A percentile compares a stretch with the other conserved stretches of the same genome.
Conservation (phyloP, 2,329 filamentous ascomycete genomes). For the Rhexocercosporidium sp. region DNA sequence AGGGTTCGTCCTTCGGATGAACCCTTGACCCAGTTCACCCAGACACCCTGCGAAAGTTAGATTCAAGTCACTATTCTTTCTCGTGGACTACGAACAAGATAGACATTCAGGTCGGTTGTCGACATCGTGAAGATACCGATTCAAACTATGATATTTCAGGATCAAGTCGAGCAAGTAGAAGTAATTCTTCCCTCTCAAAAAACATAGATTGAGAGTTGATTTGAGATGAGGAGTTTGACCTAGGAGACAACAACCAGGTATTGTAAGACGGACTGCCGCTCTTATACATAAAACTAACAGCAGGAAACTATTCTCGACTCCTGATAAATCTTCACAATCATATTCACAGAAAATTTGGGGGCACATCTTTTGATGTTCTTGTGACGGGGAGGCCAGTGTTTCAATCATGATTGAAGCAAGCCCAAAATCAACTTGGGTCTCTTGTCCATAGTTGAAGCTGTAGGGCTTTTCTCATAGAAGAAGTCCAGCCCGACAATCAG, state of each 20-base stretch:
- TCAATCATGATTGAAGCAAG: not conserved
- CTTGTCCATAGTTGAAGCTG: not conserved
- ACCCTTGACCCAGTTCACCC: not conserved
- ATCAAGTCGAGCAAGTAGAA: too few relatives aligned
- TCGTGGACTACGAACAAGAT: not conserved
- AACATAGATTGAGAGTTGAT: not conserved
- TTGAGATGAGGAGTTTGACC: not conserved
- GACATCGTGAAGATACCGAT: not conserved
- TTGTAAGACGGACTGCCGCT: not conserved
- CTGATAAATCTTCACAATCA: not conserved
- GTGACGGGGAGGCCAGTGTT: not conserved
- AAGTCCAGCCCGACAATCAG: not conserved
- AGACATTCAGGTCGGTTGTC: not conserved
- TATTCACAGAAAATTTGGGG: not conserved
- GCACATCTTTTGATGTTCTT: not conserved
- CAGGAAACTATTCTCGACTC: not conserved
- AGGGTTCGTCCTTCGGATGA: slow-evolving; percentile 6
- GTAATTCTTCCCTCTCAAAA: too few relatives aligned
- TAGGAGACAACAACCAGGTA: not conserved
- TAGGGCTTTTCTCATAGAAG: not conserved
- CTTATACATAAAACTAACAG: not conserved
- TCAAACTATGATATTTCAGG: too few relatives aligned
- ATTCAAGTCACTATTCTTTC: not conserved
- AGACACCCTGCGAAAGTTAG: not conserved
- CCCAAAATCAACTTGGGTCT: not conserved